Conservation (phyloP, 2,329 filamentous ascomycete species). For the Clarireedia homoeocarpa region DNA sequence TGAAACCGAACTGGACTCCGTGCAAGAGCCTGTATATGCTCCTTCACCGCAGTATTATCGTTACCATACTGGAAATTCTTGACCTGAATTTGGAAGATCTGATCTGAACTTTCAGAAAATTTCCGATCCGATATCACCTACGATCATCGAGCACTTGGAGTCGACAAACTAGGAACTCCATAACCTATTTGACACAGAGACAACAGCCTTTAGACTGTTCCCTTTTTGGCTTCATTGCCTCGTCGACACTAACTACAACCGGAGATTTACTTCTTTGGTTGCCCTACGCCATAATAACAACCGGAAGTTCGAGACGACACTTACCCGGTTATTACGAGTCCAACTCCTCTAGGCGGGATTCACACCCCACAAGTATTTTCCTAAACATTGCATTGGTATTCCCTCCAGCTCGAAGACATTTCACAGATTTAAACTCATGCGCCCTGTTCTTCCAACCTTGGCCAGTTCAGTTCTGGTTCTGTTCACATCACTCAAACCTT, state of each 20-base stretch:
- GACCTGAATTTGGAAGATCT: neutral
- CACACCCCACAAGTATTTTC: neutral
- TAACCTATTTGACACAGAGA: neutral
- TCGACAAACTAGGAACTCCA: neutral
- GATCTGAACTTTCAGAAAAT: neutral
- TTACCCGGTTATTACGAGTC: neutral
- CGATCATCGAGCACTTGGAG: neutral
- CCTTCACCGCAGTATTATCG: neutral
- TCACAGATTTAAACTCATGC: constrained; percentile 1
- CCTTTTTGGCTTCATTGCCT: neutral
- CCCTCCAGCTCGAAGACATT: neutral
- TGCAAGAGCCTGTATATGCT: neutral
- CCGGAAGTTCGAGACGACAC: neutral
- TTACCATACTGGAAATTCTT: neutral
- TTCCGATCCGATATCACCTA: neutral
- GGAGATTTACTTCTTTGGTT: too few relatives aligned
- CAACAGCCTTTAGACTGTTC: neutral
- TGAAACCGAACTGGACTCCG: neutral
- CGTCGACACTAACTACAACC: neutral
- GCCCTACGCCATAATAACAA: neutral
- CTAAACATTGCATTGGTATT: neutral
- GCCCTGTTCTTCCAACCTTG: neutral
- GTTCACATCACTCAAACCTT: constrained; percentile 1
- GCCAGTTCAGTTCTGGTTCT: constrained; percentile 7
- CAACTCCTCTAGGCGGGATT: neutral